Conservation (phyloP, 352 stramenopile species). For the Blastocystis sp. region DNA sequence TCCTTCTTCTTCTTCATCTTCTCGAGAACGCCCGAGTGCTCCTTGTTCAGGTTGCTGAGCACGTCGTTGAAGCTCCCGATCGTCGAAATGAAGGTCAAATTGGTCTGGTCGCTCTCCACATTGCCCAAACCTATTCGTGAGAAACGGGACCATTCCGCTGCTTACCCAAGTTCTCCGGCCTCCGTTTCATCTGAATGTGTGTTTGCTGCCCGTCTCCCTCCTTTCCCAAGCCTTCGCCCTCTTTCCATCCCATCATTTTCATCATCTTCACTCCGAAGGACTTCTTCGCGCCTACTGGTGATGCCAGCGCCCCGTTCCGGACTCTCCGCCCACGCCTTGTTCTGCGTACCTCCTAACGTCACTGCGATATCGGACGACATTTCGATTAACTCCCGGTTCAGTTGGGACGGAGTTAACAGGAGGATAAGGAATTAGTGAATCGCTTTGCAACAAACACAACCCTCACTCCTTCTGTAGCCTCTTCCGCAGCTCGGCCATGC, state of each 20-base stretch:
- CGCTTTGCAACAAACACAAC: slow-evolving; percentile 16
- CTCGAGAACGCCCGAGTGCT: slow-evolving; percentile 47
- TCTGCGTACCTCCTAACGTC: slow-evolving; percentile 62
- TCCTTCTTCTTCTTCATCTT: slow-evolving; percentile 56
- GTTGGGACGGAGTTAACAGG: slow-evolving; percentile 15
- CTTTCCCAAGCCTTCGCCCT: slow-evolving; percentile 60
- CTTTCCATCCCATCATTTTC: slow-evolving; percentile 66
- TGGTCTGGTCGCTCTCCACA: slow-evolving; percentile 28
- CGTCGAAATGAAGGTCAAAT: slow-evolving; percentile 61
- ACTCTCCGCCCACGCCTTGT: slow-evolving; percentile 64
- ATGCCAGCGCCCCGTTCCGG: neutral
- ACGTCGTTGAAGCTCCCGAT: slow-evolving; percentile 57
- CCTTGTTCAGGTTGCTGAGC: slow-evolving; percentile 49
- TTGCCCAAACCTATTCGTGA: slow-evolving; percentile 34
- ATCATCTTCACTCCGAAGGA: slow-evolving; percentile 63
- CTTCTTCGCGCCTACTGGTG: neutral
- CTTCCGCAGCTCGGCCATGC: slow-evolving; percentile 23
- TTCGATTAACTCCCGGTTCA: slow-evolving; percentile 38
- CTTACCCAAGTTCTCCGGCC: slow-evolving; percentile 45
- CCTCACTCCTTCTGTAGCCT: neutral
- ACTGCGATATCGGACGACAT: slow-evolving; percentile 42
- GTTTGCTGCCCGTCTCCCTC: slow-evolving; percentile 59
- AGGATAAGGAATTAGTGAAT: neutral
- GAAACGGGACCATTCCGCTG: neutral
- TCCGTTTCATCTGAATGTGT: slow-evolving; percentile 56